These are phyloP conservation scores for Penicillium sp. DNA, from an alignment of 2,329 filamentous ascomycete species.

Conservation along the genomic window DNA sequence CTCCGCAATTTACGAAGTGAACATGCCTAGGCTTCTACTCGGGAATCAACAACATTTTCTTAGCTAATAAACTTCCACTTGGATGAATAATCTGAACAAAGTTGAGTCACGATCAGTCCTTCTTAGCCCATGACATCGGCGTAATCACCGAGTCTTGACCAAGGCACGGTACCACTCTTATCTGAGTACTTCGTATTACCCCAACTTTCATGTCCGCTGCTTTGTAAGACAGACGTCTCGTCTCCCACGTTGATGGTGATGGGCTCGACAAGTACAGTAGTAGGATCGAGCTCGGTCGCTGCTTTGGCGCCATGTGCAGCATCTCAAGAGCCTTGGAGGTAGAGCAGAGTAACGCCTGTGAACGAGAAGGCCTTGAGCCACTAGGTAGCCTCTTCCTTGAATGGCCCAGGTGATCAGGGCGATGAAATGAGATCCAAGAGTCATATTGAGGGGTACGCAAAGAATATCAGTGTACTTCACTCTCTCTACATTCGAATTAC, in stretches of 20 bases:
- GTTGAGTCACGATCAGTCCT: neutral
- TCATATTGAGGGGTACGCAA: neutral
- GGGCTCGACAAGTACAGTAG: conserved; percentile 13
- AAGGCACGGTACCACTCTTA: conserved; percentile 24
- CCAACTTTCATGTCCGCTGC: conserved; percentile 53
- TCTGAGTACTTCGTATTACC: conserved; percentile 12
- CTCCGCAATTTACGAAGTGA: neutral
- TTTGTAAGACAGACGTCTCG: conserved; percentile 55
- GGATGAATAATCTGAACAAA: neutral
- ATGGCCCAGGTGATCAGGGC: neutral
- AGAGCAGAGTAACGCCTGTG: conserved; percentile 16
- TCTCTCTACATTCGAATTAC: neutral
- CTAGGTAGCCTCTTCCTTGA: conserved; percentile 20
- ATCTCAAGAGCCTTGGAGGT: conserved; percentile 19
- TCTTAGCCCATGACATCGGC: neutral
- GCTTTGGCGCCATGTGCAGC: conserved; percentile 25
- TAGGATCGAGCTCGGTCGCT: conserved; percentile 17
- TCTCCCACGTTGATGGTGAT: conserved; percentile 54
- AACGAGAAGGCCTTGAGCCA: conserved; percentile 14
- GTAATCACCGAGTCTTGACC: conserved; percentile 13
- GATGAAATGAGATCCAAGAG: neutral
- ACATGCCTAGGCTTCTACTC: conserved; percentile 19
- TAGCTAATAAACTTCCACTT: neutral
- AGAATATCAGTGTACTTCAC: neutral
- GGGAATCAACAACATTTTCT: neutral